These are phyloP conservation scores for Podospora anserina DNA, from an alignment of 495 filamentous ascomycete genomes.

Conservation along the genomic window DNA sequence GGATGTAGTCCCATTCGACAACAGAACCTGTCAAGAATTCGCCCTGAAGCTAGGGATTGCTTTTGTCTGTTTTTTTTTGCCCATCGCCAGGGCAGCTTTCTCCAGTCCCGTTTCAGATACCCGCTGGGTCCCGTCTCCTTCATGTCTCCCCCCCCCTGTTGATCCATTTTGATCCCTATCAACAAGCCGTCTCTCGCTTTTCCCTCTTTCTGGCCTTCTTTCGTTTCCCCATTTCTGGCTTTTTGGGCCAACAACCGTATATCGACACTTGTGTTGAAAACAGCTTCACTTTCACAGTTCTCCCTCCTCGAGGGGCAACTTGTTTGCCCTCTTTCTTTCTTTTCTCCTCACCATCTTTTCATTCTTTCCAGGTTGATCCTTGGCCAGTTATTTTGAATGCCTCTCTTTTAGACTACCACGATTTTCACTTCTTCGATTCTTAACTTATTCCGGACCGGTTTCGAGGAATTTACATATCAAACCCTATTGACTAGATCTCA, in stretches of 20 bases:
- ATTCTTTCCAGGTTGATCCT: conserved; percentile 54
- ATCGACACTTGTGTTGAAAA: conserved; percentile 7
- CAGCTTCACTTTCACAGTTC: conserved; percentile 11
- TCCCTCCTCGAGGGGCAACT: conserved; percentile 24
- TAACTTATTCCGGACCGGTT: conserved; percentile 26
- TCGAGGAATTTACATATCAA: conserved; percentile 22
- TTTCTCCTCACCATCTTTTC: conserved; percentile 36
- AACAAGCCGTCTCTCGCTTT: conserved; percentile 5
- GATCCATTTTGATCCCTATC: conserved; percentile 13
- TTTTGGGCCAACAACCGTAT: conserved; percentile 18
- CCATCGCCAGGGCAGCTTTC: conserved; percentile 18
- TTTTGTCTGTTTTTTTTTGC: background rate
- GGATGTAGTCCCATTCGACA: background rate
- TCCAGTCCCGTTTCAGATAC: conserved; percentile 36
- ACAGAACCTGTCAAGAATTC: background rate
- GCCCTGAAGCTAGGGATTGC: background rate
- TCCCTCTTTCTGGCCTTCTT: conserved; percentile 16
- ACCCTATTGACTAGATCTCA: background rate
- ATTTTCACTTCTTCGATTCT: conserved; percentile 29
- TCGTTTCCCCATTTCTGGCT: conserved; percentile 9
- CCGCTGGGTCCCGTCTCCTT: conserved; percentile 24
- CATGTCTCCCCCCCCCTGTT: conserved; percentile 5
- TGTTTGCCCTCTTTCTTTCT: conserved; percentile 24
- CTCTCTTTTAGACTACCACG: conserved; percentile 25
- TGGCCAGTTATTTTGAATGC: conserved; percentile 30